Evolutionary conservation across 2,329 filamentous ascomycete genomes (phyloP).

Genomic region (Penicillium sp.): DNA sequence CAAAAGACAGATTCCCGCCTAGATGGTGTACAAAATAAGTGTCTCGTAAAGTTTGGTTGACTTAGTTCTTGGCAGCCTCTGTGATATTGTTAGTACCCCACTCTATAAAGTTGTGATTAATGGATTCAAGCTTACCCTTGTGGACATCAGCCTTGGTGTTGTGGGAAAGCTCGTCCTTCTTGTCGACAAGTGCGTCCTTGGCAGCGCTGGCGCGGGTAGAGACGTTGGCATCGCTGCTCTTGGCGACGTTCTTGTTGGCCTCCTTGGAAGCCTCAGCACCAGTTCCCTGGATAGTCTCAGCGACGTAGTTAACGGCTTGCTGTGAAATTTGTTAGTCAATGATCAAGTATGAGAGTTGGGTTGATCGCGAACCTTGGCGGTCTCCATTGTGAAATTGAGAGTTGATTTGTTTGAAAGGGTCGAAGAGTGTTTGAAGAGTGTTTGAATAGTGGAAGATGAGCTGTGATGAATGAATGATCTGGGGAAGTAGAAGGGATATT

Average conservation of each 20-base stretch:
- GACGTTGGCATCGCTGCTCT: conserved; percentile 56
- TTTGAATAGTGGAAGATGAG: background rate
- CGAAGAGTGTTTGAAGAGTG: background rate
- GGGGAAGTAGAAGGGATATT: background rate
- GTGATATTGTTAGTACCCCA: background rate
- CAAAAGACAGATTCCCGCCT: background rate
- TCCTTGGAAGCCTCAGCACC: conserved; percentile 61
- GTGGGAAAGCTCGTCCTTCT: conserved; percentile 54
- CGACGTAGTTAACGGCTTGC: conserved; percentile 68
- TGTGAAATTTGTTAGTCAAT: conserved; percentile 5
- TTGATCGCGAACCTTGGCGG: conserved; percentile 15
- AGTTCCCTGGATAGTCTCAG: conserved; percentile 61
- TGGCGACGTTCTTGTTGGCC: conserved; percentile 67
- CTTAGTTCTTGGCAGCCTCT: conserved; percentile 19
- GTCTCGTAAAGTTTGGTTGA: background rate
- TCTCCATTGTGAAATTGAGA: conserved; percentile 17
- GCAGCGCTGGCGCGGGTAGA: conserved; percentile 56
- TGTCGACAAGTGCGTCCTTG: conserved; percentile 52
- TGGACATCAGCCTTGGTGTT: conserved; percentile 35
- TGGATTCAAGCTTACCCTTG: conserved; percentile 16
- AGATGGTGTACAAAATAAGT: background rate
- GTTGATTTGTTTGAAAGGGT: background rate
- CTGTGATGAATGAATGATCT: background rate
- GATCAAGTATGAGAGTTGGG: background rate
- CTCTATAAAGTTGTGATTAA: background rate